Conservation (phyloP, 2,329 filamentous ascomycete species). For the Fusarium domesticum region DNA sequence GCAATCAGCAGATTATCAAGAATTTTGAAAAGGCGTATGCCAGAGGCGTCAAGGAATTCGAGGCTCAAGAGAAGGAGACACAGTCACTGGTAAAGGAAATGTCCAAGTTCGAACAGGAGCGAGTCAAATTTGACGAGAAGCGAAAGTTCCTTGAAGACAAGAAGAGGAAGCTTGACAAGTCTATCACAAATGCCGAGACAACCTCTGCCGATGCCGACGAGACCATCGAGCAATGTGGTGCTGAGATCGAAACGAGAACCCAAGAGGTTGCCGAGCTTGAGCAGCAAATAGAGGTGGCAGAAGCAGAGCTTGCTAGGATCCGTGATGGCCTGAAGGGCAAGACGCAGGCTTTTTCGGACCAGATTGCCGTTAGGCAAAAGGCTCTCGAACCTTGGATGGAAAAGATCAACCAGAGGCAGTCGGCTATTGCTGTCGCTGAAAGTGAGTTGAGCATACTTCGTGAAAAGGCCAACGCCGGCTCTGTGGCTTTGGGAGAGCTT, state of each 20-base stretch:
- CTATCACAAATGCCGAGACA: conserved; percentile 72
- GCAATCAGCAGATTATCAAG: conserved; percentile 87
- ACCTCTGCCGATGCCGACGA: conserved; percentile 71
- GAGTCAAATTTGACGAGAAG: conserved; percentile 97
- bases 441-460: conserved; percentile 89
- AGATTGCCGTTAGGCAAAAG: conserved; percentile 90
- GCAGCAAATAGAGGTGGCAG: conserved; percentile 70
- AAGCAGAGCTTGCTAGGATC: conserved; percentile 77
- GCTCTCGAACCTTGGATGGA: conserved; percentile 93
- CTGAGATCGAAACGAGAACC: conserved; percentile 74
- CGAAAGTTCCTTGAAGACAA: conserved; percentile 89
- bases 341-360: conserved; percentile 88
- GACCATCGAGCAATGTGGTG: conserved; percentile 71
- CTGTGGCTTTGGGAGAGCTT: conserved; percentile 78
- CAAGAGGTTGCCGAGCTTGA: conserved; percentile 76
- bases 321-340: conserved; percentile 89
- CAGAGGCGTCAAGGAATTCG: conserved; percentile 77
- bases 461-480: conserved; percentile 85
- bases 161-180: conserved; percentile 91
- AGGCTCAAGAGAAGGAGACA: conserved; percentile 75
- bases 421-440: conserved; percentile 87
- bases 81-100: conserved; percentile 81
- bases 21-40: conserved; percentile 82
- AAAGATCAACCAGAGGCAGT: conserved; percentile 95
- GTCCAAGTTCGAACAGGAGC: conserved; percentile 91